Base-by-base conservation (phyloP, 306 rosid genomes). In the Crotalaria pallida region DNA sequence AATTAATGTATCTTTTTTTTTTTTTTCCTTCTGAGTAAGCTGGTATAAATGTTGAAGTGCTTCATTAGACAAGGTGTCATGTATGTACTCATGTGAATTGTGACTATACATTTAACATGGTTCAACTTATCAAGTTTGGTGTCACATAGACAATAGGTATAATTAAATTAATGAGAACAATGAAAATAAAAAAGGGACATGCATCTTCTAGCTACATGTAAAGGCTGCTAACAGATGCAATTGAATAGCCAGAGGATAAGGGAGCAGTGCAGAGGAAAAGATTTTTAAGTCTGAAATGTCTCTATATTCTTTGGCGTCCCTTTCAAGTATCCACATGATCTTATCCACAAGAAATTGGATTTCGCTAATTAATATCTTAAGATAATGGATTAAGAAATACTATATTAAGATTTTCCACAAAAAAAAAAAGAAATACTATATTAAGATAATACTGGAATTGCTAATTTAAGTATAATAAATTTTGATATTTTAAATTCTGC, bases 1-100 rank as follows among this genome's bases (percentile, higher is more conserved):
- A n/a, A n/a, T n/a, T n/a, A n/a, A n/a, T 61, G 52, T 56, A 50
- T 44, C 38, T n/a, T 56, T 63, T 56, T 63, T 71, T 34, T 6
- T 7, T 41, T 3, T 27, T 69, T 41, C 76, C 71, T 59, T 76
- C 11, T 44, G 10, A 57, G 45, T n/a, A 24, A 61, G 21, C 31
- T 2, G 12, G 49, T 45, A 68, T 43, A 15, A 34, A 70, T 70
- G 16, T 10, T 60, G 29, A 69, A 69, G 58, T 52, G 66, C 34
- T 43, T 61, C 16, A 53, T 6, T 1, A 36, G 5, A 41, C 50
- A 50, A 60, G 19, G 26, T n/a, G 47, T 48, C n/a, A n/a, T 58
- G 36, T 31, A 31, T n/a, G n/a, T n/a, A n/a, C n/a, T n/a, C n/a
- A 31, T 31, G 49, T 71, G 45, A 36, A 50, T 52, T 36, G 71